phyloP scores from a whole-genome alignment of 1,284 basidiomycete genomes.

The Irpex lacteus region DNA sequence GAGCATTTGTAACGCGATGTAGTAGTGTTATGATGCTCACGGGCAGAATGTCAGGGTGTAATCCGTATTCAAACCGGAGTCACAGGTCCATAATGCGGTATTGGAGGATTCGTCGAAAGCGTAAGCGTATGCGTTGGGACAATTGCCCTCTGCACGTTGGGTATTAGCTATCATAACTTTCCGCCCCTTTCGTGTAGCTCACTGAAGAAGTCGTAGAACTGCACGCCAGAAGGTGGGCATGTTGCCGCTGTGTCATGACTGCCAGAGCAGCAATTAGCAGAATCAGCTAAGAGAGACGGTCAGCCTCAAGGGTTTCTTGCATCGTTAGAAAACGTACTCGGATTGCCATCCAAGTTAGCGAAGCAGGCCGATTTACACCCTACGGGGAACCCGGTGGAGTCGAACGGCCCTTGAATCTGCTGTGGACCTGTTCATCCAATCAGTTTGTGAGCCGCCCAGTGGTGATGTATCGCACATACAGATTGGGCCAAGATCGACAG shows the following conservation, averaged over 20 bases:
- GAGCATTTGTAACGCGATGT: background rate
- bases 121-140: slow-evolving; percentile 48
- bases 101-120: slow-evolving; percentile 48
- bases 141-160: slow-evolving; percentile 36
- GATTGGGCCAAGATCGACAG: slow-evolving; percentile 39
- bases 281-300: slow-evolving; percentile 25
- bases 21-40: slow-evolving; percentile 18
- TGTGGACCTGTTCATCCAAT: slow-evolving; percentile 28
- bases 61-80: slow-evolving; percentile 34
- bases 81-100: slow-evolving; percentile 47
- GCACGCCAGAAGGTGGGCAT: slow-evolving; percentile 40
- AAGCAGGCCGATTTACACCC: slow-evolving; percentile 44
- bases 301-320: background rate
- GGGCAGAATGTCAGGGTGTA: slow-evolving; percentile 53
- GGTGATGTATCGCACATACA: slow-evolving; percentile 20
- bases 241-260: slow-evolving; percentile 37
- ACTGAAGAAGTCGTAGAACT: slow-evolving; percentile 38
- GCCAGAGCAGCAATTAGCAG: slow-evolving; percentile 44
- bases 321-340: slow-evolving; percentile 20
- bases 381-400: slow-evolving; percentile 36
- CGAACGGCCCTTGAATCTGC: slow-evolving; percentile 29
- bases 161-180: no score
- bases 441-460: background rate
- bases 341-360: slow-evolving; percentile 37
- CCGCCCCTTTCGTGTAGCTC: background rate